Base-by-base conservation (phyloP, 2,329 filamentous ascomycete species). In the Ceratocystis lukuohia region DNA sequence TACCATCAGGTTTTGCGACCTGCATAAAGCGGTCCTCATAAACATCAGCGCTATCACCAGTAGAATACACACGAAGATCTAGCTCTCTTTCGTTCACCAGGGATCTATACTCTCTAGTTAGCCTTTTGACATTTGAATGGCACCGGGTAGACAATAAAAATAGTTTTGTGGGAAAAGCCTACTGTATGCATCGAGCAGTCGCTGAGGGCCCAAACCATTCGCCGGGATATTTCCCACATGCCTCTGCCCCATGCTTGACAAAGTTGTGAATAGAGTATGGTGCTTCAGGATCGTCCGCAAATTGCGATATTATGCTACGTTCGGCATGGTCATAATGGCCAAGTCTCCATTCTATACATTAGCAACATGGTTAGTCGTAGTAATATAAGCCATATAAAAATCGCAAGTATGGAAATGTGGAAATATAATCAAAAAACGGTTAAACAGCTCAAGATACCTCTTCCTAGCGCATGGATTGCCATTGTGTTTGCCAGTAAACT, bases 161-260 rank as follows among this genome's bases (percentile, higher is more conserved):
- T 41, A 41, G 8, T 41, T 41, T 41, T 15, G 37, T 12, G 37
- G 37, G 10, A 3, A 3, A 30, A 59, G 76, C 88, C 74, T 78
- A 95, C 91, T 94, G 88, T 70, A 99, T 96, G 75, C 94, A 97
- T 66, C 88, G 85, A 61, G 94, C 92, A 8, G 94, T 95, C 5
- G 94, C 94, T 20, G 91, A 96, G n/a, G 94, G 94, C 0, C 94
- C 94, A 76, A 99, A 99, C 94, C 94, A 99, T 76, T 97, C 91
- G 46, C 94, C 94, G 0, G 94, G 94, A 72, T 95, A 89, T 76
- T 96, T 97, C 3, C 91, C 92, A 75, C 94, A 99, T 2, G 88
- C 87, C 45, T 83, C 80, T 28, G 91, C 91, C 20, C 94, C 94
- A 71, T 96, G 88, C 65, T 87, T 81, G 45, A 99, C 94, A 72